phyloP scores from a whole-genome alignment of 1,139 yeast species.

The Chernovozyma sophiae-reginae region DNA sequence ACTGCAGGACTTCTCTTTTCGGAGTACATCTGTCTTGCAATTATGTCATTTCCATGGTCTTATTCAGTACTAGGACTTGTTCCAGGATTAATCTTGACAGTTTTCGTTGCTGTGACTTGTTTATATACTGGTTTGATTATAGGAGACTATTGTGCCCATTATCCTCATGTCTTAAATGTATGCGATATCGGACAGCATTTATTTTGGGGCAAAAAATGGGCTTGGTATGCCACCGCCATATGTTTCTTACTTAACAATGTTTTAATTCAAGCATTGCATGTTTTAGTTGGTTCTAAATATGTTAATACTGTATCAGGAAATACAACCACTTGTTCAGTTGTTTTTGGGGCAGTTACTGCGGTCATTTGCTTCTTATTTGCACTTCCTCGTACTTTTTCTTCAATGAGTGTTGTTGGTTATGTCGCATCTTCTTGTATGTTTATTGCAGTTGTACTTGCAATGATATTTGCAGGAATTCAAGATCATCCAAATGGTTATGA shows the following conservation, averaged over 20 bases:
- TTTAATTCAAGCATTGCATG: conserved; percentile 56
- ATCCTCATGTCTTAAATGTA: conserved; percentile 49
- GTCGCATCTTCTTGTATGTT: conserved; percentile 57
- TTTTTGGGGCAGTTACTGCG: conserved; percentile 44
- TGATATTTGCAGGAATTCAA: conserved; percentile 53
- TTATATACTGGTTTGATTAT: conserved; percentile 53
- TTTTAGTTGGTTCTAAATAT: conserved; percentile 56
- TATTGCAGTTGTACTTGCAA: conserved; percentile 48
- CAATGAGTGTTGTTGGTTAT: conserved; percentile 46
- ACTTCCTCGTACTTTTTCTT: conserved; percentile 53
- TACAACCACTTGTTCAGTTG: conserved; percentile 49
- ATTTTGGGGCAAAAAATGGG: conserved; percentile 48
- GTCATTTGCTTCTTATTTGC: conserved; percentile 47
- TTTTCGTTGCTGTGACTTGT: conserved; percentile 46
- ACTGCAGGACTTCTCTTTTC: conserved; percentile 57
- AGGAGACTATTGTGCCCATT: conserved; percentile 50
- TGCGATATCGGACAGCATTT: conserved; percentile 60
- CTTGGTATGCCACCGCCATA: conserved; percentile 55
- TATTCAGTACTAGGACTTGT: conserved; percentile 56
- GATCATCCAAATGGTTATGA: conserved; percentile 42
- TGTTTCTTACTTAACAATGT: conserved; percentile 54
- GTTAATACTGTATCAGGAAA: conserved; percentile 50
- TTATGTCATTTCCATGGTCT: conserved; percentile 64
- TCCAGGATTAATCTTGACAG: conserved; percentile 54
- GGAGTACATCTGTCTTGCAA: conserved; percentile 60